Base-by-base conservation (phyloP, 495 filamentous ascomycete genomes). In the Apodospora peruviana region DNA sequence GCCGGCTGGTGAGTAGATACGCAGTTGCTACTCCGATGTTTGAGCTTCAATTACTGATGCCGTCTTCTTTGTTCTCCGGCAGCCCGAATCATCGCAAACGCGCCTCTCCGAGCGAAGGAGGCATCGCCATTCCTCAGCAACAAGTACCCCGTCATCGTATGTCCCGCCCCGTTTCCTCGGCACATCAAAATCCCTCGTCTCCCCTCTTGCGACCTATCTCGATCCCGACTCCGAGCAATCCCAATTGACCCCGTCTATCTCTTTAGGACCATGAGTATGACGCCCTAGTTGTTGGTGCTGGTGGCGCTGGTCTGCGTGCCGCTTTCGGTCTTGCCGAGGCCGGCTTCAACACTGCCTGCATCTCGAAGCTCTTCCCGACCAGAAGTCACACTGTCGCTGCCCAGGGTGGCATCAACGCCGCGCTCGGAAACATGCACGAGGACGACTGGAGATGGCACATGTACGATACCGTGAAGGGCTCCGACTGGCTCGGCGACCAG, bases 361-460 rank as follows among this genome's bases (percentile, higher is more conserved):
- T 97, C 72, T 95, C 89, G 35, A 97, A 97, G 77, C 82, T 97
- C 24, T 97, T 97, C 76, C 91, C 91, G 49, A 97, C 91, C 27
- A 78, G 91, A 78, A 86, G 81, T 70, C 91, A 97, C 73, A 97
- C 91, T 17, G 91, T 97, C 60, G 91, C 91, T 40, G 91, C 91
- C 24, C 88, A 91, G 65, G 88, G 88, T 55, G 90, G 90, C 58
- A 95, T 96, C 75, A 96, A 96, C 72, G 91, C 91, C 55, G 91
- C 91, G 39, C 81, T 97, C 56, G 91, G 91, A 70, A 97, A 97
- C 65, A 80, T 79, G 76, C 74, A 81, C 73, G 76, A 77, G 71
- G 91, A 97, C 68, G 91, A 97, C 76, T 97, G 91, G 91, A 84
- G 91, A 70, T 96, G 91, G 91, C 91, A 97, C 76, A 96, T 96